These are phyloP conservation scores for Neopestalotiopsis sp. DNA, from an alignment of 2,329 filamentous ascomycete species.

Conservation along the genomic window DNA sequence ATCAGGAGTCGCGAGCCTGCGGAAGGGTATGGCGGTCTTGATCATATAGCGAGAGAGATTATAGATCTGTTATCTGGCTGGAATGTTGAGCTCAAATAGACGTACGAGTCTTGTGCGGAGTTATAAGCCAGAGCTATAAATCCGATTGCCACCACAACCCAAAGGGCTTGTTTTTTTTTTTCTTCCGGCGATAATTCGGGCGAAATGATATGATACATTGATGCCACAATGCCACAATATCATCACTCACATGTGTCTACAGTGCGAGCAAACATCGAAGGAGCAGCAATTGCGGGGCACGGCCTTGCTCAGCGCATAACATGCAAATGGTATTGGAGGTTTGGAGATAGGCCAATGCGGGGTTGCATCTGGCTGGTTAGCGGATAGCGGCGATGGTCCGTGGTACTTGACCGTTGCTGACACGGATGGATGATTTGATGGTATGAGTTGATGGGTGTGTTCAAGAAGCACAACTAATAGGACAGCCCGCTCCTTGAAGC, in stretches of 20 bases:
- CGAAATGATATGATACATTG: too few species aligned
- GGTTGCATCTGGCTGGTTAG: neutral
- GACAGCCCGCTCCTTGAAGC: neutral
- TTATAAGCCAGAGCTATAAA: too few species aligned
- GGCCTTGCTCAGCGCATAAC: neutral
- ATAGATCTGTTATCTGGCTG: neutral
- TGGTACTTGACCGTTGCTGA: slow-evolving; percentile 7
- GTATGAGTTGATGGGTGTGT: neutral
- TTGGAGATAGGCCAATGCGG: neutral
- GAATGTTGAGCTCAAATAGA: too few species aligned
- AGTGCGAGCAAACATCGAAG: too few species aligned
- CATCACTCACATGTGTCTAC: too few species aligned
- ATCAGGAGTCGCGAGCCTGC: neutral
- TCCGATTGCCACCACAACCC: too few species aligned
- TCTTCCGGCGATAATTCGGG: too few species aligned
- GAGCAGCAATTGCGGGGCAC: neutral
- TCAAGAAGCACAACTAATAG: too few species aligned
- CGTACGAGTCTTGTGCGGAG: too few species aligned
- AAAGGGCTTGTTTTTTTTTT: too few species aligned
- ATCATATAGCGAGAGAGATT: neutral
- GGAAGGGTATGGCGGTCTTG: neutral
- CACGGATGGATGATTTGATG: neutral
- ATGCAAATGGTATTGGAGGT: neutral
- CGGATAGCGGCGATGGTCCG: slow-evolving; percentile 1
- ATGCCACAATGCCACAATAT: too few species aligned